Conservation (phyloP, 176 grass and related monocot genomes). For the Hordeum marinum region DNA sequence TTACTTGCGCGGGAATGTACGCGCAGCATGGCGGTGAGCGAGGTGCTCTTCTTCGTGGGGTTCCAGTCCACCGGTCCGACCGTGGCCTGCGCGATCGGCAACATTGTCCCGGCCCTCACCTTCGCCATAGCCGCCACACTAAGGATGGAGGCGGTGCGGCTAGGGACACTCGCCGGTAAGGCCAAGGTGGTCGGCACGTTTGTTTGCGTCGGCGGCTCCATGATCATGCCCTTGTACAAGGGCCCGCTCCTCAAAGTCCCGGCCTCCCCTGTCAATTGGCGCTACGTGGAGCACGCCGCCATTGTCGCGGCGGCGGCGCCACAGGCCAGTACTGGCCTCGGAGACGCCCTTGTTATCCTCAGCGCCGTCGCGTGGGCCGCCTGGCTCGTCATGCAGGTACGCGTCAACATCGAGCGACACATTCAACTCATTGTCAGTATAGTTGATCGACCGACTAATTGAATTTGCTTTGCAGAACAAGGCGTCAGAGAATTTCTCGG, state of each 20-base stretch:
- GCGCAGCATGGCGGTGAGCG: slow-evolving; percentile 59
- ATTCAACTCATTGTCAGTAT: no score
- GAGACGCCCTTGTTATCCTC: slow-evolving; percentile 62
- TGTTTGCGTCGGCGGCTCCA: no score
- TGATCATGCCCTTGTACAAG: no score
- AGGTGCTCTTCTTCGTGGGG: slow-evolving; percentile 70
- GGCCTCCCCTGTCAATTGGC: slow-evolving; percentile 44
- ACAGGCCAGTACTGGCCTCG: not conserved
- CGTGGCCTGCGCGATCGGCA: slow-evolving; percentile 64
- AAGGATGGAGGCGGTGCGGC: slow-evolving; percentile 44
- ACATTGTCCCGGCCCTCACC: slow-evolving; percentile 81
- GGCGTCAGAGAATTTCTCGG: no score
- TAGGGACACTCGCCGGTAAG: not conserved
- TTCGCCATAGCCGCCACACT: slow-evolving; percentile 73
- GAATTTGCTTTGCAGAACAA: no score
- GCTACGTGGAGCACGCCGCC: slow-evolving; percentile 47
- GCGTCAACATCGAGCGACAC: no score
- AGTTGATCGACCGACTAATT: no score
- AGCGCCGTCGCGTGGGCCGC: slow-evolving; percentile 63
- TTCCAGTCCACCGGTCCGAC: slow-evolving; percentile 74
- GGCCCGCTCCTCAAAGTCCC: not conserved
- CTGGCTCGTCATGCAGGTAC: slow-evolving; percentile 93
- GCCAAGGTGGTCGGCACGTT: no score
- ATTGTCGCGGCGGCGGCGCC: not conserved
- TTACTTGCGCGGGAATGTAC: no score